Conservation (phyloP, 106 monocot genomes). For the Alisma plantagoaquatica region DNA sequence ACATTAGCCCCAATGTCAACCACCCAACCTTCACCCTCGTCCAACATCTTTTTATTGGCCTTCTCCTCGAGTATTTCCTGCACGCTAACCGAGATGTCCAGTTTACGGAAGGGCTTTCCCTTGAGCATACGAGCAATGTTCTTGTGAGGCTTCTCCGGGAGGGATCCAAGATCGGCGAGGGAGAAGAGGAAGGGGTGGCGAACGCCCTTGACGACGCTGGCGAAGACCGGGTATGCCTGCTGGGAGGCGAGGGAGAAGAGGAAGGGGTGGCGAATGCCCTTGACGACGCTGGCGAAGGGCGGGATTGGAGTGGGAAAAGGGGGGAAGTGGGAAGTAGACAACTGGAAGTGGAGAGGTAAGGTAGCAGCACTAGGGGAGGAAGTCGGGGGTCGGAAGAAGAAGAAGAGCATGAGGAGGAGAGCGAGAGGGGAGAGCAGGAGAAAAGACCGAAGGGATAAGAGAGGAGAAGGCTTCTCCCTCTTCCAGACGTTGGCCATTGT, state of each 20-base stretch:
- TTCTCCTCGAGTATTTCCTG: conserved; percentile 57
- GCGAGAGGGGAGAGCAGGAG: too few relatives aligned
- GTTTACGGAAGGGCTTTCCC: conserved; percentile 75
- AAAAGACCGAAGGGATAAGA: too few relatives aligned
- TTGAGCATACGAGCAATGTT: conserved; percentile 86
- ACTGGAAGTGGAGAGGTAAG: conserved; percentile 3
- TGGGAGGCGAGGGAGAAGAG: conserved; percentile 32
- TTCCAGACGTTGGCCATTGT: conserved; percentile 74
- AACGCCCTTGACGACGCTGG: conserved; percentile 68
- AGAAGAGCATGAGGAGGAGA: conserved; percentile 21
- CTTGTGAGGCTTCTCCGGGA: conserved; percentile 94
- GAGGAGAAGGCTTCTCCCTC: conserved; percentile 22
- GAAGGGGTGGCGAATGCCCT: too few relatives aligned
- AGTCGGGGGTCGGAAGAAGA: conserved; percentile 13
- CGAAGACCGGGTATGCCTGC: conserved; percentile 81
- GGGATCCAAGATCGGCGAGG: conserved; percentile 71
- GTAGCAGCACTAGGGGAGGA: conserved; percentile 18
- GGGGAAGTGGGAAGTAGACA: conserved; percentile 6
- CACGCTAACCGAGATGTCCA: conserved; percentile 73
- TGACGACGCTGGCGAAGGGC: conserved; percentile 81
- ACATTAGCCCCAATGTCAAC: conserved; percentile 89
- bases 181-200: conserved; percentile 79
- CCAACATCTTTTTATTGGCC: too few relatives aligned
- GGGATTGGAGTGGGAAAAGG: conserved; percentile 18
- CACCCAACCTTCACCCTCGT: conserved; percentile 28